Evolutionary conservation across 2,329 filamentous ascomycete species (phyloP), one percentile per base, ranked within the genome.

Genomic region (Nemania sp.): DNA sequence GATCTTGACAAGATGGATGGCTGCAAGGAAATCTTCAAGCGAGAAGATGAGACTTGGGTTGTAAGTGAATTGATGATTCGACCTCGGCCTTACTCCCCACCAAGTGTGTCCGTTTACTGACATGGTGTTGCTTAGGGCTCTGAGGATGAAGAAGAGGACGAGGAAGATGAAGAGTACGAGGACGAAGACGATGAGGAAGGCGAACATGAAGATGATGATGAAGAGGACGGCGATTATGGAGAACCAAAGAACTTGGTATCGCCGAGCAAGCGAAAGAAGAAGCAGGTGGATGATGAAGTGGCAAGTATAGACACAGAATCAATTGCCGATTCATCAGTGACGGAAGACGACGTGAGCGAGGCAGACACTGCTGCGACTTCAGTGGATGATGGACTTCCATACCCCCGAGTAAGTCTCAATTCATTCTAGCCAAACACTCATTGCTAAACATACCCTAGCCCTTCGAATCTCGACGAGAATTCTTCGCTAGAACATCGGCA

Each of bases 1-100:
- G 91, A 99, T 66, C 78, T 99, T n/a, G 92, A 88, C 55, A 97
- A 96, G 72, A 80, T 99, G 56, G 91, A 97, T 63, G 94, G 94
- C 3, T 93, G 94, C 61, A 93, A 91, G 69, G 89, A 97, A 72
- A 83, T 97, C 42, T 97, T 93, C 76, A 89, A 80, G 69, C 81
- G 90, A 48, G 89, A 95, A 63, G 86, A 92, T 14, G 62, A 91
- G 66, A 91, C 96, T 70, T 97, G 92, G 91, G 74, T 86, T 50
- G 86, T 88, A 69, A 73, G 80, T 73, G n/a, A 15, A 15, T 46
- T 73, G 71, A 50, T 15, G n/a, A 23, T 30, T 17, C 9, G 1
- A 17, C 19, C 12, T 39, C 15, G 22, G 6, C n/a, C 50, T 4
- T 26, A 11, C n/a, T 26, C 26, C 34, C 15, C 22, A 26, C 11